phyloP scores from a whole-genome alignment of 2,329 filamentous ascomycete species.

The Aspergillus glaucus region DNA sequence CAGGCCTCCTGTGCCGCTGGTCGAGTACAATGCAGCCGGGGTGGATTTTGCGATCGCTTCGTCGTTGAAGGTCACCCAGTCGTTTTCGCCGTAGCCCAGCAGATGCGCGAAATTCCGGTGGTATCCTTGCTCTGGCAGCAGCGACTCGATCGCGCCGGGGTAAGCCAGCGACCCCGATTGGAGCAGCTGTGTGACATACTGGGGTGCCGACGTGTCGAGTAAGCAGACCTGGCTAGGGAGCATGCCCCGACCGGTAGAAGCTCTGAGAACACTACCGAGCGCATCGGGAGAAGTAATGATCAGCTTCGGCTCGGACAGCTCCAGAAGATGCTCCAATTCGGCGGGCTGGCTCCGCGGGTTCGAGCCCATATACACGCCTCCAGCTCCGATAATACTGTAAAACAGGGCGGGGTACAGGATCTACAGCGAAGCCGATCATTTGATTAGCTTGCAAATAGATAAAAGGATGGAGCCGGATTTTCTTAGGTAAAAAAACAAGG shows the following conservation, averaged over 20 bases:
- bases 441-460: not conserved
- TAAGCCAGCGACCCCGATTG: conserved; percentile 19
- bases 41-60: conserved; percentile 41
- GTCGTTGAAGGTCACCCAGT: conserved; percentile 44
- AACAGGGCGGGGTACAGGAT: conserved; percentile 35
- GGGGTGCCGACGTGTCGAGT: conserved; percentile 27
- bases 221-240: conserved; percentile 29
- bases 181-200: conserved; percentile 24
- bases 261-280: conserved; percentile 30
- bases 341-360: conserved; percentile 44
- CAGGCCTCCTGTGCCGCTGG: conserved; percentile 54
- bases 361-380: conserved; percentile 46
- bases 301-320: conserved; percentile 39
- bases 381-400: conserved; percentile 39
- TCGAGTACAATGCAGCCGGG: conserved; percentile 47
- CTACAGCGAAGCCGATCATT: conserved; percentile 14
- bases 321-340: conserved; percentile 45
- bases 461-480: not conserved
- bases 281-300: conserved; percentile 40
- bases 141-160: conserved; percentile 11
- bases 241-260: conserved; percentile 26
- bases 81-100: conserved; percentile 39
- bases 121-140: conserved; percentile 11
- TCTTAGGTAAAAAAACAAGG: conserved; percentile 4
- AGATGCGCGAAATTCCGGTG: conserved; percentile 30